A percentile compares a stretch with the other conserved stretches of the same genome.
These are phyloP conservation scores for Colletotrichum kahawae DNA, from an alignment of 2,329 filamentous ascomycete species.

Conservation along the genomic window DNA sequence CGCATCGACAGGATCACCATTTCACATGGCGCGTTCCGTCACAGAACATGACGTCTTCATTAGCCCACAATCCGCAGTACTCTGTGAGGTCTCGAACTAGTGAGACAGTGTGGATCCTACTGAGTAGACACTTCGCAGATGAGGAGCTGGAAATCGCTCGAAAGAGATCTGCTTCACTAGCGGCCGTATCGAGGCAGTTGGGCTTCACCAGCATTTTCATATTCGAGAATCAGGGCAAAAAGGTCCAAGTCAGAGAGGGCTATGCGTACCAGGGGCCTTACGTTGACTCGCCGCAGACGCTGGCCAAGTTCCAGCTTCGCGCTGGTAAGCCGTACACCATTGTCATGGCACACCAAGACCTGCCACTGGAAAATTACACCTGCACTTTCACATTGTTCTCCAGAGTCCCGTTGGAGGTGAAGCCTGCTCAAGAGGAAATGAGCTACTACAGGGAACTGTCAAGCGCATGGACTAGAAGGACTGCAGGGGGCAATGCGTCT, in stretches of 20 bases:
- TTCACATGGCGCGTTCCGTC: constrained; percentile 78
- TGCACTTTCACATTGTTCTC: constrained; percentile 90
- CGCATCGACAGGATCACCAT: constrained; percentile 83
- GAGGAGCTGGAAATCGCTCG: constrained; percentile 64
- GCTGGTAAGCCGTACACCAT: constrained; percentile 56
- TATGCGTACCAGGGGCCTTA: constrained; percentile 80
- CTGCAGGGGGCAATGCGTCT: constrained; percentile 83
- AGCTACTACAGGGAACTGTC: constrained; percentile 60
- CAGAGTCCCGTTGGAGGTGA: constrained; percentile 62
- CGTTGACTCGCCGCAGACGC: constrained; percentile 90
- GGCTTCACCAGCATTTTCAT: constrained; percentile 90
- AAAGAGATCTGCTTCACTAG: constrained; percentile 42
- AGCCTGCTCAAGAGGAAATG: constrained; percentile 66
- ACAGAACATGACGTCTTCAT: constrained; percentile 54
- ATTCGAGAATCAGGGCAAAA: constrained; percentile 73
- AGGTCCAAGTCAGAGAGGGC: constrained; percentile 76
- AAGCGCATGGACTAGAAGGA: constrained; percentile 77
- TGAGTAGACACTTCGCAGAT: constrained; percentile 85
- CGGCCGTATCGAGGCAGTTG: constrained; percentile 56
- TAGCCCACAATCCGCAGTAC: constrained; percentile 74
- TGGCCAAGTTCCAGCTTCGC: constrained; percentile 67
- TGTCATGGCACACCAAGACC: constrained; percentile 78
- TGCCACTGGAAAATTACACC: constrained; percentile 75
- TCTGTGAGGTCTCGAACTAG: constrained; percentile 64
- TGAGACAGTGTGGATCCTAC: constrained; percentile 79